These are phyloP conservation scores for Royoungia palumana DNA, from an alignment of 768 basidiomycete genomes.

Conservation along the genomic window DNA sequence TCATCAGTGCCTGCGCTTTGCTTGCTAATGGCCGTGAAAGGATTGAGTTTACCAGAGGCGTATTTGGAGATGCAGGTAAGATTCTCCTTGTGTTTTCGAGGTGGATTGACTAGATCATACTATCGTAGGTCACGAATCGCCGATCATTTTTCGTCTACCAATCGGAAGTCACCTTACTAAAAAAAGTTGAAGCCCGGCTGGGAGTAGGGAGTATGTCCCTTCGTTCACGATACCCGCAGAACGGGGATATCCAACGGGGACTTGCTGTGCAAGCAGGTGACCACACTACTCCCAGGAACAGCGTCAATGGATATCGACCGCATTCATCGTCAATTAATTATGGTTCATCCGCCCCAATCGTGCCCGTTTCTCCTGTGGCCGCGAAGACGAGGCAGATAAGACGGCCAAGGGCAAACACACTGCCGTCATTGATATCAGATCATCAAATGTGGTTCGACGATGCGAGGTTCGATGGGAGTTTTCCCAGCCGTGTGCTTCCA, in stretches of 20 bases:
- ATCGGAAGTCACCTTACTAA: slow-evolving; percentile 69
- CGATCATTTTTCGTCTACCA: slow-evolving; percentile 93
- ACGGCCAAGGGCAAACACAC: slow-evolving; percentile 69
- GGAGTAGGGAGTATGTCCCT: slow-evolving; percentile 20
- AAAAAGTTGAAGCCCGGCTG: slow-evolving; percentile 60
- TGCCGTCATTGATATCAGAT: slow-evolving; percentile 61
- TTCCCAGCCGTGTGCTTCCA: slow-evolving; percentile 89
- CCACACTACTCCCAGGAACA: slow-evolving; percentile 9
- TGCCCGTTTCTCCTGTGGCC: slow-evolving; percentile 2
- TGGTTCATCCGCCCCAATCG: slow-evolving; percentile 13
- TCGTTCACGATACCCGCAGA: slow-evolving; percentile 22
- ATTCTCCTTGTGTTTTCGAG: background rate
- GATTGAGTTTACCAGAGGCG: slow-evolving; percentile 76
- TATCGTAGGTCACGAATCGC: slow-evolving; percentile 50
- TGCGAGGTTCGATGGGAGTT: slow-evolving; percentile 89
- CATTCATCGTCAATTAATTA: slow-evolving; percentile 21
- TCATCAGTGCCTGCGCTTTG: slow-evolving; percentile 83
- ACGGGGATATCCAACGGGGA: slow-evolving; percentile 23
- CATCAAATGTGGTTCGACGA: slow-evolving; percentile 96
- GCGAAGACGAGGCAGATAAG: slow-evolving; percentile 24
- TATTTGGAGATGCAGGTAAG: slow-evolving; percentile 81
- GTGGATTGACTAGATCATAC: background rate
- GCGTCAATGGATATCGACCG: slow-evolving; percentile 19
- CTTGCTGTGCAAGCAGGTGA: slow-evolving; percentile 6
- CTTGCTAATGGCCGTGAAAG: slow-evolving; percentile 76